These are phyloP conservation scores for Fusarium penzigii DNA, from an alignment of 2,329 filamentous ascomycete genomes.

Conservation along the genomic window DNA sequence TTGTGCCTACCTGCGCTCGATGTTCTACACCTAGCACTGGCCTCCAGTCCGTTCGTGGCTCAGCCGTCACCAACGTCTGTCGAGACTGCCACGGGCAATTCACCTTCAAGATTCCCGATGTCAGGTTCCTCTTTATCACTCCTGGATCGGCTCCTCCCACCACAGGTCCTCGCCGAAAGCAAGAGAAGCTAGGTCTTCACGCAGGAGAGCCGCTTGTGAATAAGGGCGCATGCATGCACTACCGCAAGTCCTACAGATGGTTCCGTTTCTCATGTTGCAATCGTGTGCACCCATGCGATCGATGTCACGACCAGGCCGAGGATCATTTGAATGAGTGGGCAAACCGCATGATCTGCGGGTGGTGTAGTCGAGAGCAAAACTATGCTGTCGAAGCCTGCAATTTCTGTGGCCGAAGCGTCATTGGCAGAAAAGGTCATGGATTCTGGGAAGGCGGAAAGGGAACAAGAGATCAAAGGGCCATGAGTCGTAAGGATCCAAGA, in stretches of 20 bases:
- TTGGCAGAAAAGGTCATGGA: conserved; percentile 65
- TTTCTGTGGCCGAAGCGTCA: conserved; percentile 69
- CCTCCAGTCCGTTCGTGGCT: conserved; percentile 71
- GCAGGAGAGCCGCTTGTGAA: conserved; percentile 57
- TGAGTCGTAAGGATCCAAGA: conserved; percentile 76
- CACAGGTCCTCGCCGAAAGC: conserved; percentile 44
- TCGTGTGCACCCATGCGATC: conserved; percentile 62
- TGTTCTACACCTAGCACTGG: conserved; percentile 73
- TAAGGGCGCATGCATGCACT: conserved; percentile 58
- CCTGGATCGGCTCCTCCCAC: conserved; percentile 47
- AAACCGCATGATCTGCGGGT: conserved; percentile 80
- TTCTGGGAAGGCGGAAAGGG: conserved; percentile 90
- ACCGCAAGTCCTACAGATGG: conserved; percentile 61
- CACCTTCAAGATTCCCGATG: conserved; percentile 75
- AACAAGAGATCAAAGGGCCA: conserved; percentile 68
- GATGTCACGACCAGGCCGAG: conserved; percentile 72
- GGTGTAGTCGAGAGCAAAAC: conserved; percentile 78
- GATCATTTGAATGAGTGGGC: conserved; percentile 80
- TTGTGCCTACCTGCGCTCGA: conserved; percentile 74
- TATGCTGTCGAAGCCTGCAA: conserved; percentile 75
- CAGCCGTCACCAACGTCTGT: conserved; percentile 73
- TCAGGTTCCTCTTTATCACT: conserved; percentile 75
- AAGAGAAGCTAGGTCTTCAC: conserved; percentile 57
- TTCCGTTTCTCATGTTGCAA: conserved; percentile 66
- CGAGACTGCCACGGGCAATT: conserved; percentile 79